Base-by-base conservation (phyloP, 1,139 yeast species). In the Geotrichum australiense region DNA sequence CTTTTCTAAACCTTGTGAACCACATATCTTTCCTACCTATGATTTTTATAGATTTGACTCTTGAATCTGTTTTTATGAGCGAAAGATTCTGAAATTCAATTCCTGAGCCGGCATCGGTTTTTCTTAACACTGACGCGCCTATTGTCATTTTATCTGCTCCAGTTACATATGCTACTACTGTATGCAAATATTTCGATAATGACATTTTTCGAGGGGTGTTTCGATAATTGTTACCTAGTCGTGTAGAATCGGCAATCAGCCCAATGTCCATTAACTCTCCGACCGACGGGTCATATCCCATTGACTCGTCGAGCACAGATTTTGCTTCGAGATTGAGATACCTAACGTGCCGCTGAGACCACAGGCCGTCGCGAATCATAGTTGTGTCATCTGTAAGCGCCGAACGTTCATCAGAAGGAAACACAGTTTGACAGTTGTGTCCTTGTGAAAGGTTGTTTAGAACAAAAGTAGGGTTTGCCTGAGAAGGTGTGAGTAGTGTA, bases 71-170 rank as follows among this genome's bases (percentile, higher is more conserved):
- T 4, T 39, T 15, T n/a, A 42, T 29, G 2, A 42, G 11, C 2
- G 37, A 33, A 10, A 42, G 19, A 12, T 34, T 42, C 12, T 38
- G 26, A 24, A 42, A 15, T 3, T 10, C 29, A 11, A 11, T 5
- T 14, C 35, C 18, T 24, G 21, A 8, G 14, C 19, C 10, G 6
- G 41, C 3, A 30, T 25, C n/a, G 27, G 16, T 25, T 4, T 31
- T 19, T 4, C 22, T 25, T 7, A 37, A 31, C 19, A 38, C 16
- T 14, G 37, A 32, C 8, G 45, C 43, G 3, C 39, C 45, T 15
- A 42, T 21, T 6, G 45, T 38, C n/a, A 41, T 42, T 5, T 32
- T 27, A 15, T 42, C 45, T 15, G 21, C 26, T 19, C 45, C 41
- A 7, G 45, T 42, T 10, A 37, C 41, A 21, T 37, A 42, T 15